Evolutionary conservation across 495 filamentous ascomycete genomes (phyloP).

Genomic region (Aspergillus taichungensis): DNA sequence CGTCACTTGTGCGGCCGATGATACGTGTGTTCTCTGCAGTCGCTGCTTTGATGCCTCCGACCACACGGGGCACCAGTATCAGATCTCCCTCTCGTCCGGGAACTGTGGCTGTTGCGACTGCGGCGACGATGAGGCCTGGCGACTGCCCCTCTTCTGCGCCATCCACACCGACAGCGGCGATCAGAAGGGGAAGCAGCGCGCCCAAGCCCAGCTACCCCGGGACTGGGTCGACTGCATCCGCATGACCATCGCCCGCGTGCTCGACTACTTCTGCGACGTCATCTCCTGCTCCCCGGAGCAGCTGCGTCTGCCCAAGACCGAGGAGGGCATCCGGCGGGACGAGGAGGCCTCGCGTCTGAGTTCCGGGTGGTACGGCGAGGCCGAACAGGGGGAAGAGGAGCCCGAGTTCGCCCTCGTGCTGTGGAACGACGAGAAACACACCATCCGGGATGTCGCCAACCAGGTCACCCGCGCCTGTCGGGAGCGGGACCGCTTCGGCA

Average conservation of each 20-base stretch:
- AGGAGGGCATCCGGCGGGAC: constrained; percentile 68
- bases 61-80: constrained; percentile 86
- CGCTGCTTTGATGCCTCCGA: constrained; percentile 93
- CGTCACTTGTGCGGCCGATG: constrained; percentile 82
- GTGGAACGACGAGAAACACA: constrained; percentile 99
- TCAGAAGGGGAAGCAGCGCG: constrained; percentile 55
- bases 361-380: constrained; percentile 61
- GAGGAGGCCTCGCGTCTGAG: constrained; percentile 70
- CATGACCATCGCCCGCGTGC: constrained; percentile 71
- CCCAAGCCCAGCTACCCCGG: constrained; percentile 48
- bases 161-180: constrained; percentile 68
- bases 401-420: constrained; percentile 80
- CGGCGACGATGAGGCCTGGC: constrained; percentile 91
- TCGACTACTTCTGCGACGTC: constrained; percentile 95
- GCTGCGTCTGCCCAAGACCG: constrained; percentile 73
- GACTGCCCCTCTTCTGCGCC: constrained; percentile 75
- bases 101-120: constrained; percentile 97
- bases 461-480: constrained; percentile 88
- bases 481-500: constrained; percentile 55
- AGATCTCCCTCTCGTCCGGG: constrained; percentile 73
- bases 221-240: constrained; percentile 67
- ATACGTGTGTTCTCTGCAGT: constrained; percentile 79
- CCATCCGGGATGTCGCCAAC: constrained; percentile 77
- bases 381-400: constrained; percentile 44
- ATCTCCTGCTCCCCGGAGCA: constrained; percentile 97